phyloP scores from a whole-genome alignment of 176 grass and related monocot species.

The Carex myosuroides region DNA sequence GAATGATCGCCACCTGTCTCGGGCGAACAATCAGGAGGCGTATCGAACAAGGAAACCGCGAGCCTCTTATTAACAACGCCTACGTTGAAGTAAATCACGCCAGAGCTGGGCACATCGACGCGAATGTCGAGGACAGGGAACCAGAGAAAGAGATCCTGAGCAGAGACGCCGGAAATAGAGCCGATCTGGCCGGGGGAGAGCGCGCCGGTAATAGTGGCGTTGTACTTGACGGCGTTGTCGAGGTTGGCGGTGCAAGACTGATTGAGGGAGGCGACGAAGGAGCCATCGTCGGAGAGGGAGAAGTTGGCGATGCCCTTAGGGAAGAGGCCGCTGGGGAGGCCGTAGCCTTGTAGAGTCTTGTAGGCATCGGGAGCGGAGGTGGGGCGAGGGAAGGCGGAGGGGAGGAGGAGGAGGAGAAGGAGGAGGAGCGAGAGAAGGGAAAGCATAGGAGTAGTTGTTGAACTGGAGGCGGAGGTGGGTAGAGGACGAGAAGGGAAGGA shows the following conservation, averaged over 20 bases:
- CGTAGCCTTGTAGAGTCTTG: conserved; percentile 35
- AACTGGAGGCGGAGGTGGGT: not conserved
- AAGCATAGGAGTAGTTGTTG: not conserved
- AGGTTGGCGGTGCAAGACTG: conserved; percentile 40
- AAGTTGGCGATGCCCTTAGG: conserved; percentile 45
- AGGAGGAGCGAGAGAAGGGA: not conserved
- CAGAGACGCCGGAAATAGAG: conserved; percentile 35
- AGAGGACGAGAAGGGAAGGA: not conserved
- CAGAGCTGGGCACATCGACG: conserved; percentile 50
- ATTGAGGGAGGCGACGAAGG: conserved; percentile 46
- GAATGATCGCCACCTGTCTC: not conserved
- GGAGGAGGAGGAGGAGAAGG: not conserved
- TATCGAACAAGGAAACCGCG: conserved; percentile 59
- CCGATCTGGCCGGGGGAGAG: conserved; percentile 52
- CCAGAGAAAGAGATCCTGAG: conserved; percentile 81
- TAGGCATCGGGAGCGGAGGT: conserved; percentile 24
- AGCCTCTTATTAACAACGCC: conserved; percentile 68
- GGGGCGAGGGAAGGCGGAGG: not conserved
- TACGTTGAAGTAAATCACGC: conserved; percentile 78
- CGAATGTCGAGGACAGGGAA: conserved; percentile 58
- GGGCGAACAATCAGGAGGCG: conserved; percentile 51
- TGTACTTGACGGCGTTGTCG: conserved; percentile 60
- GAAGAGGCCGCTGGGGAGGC: conserved; percentile 44
- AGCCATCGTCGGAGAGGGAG: conserved; percentile 27
- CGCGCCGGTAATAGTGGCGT: conserved; percentile 38